These are phyloP conservation scores for Monilinia vaccinii-corymbosi DNA, from an alignment of 2,329 filamentous ascomycete species.

Conservation along the genomic window DNA sequence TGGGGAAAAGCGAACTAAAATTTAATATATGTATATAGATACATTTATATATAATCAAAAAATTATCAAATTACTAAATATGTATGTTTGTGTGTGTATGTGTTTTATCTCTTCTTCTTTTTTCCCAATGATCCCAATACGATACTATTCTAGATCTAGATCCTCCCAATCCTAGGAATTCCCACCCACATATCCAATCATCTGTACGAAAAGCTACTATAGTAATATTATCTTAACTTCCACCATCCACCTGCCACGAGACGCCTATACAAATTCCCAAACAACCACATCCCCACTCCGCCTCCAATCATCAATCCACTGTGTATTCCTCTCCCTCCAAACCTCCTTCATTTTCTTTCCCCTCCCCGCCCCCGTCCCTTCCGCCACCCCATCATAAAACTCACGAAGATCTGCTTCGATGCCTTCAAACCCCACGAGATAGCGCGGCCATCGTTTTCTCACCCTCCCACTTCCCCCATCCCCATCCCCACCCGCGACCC, in stretches of 20 bases:
- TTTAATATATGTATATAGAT: too few relatives aligned
- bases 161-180: too few relatives aligned
- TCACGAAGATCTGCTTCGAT: conserved; percentile 37
- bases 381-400: conserved; percentile 32
- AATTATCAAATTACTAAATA: too few relatives aligned
- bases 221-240: neutral
- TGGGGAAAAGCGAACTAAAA: too few relatives aligned
- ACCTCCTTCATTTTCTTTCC: conserved; percentile 30
- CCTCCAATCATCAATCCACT: conserved; percentile 54
- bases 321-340: conserved; percentile 51
- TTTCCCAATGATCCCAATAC: too few relatives aligned
- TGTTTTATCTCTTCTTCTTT: too few relatives aligned
- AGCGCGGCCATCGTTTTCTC: conserved; percentile 37
- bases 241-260: neutral
- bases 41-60: too few relatives aligned
- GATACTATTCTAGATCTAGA: too few relatives aligned
- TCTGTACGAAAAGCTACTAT: too few relatives aligned
- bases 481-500: neutral
- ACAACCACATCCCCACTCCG: conserved; percentile 48
- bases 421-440: conserved; percentile 53
- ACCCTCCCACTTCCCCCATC: neutral
- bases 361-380: conserved; percentile 34
- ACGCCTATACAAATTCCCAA: conserved; percentile 40
- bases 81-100: too few relatives aligned
- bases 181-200: too few relatives aligned